Conservation (phyloP, 129 eudicot species). For the Centaurea solstitialis region DNA sequence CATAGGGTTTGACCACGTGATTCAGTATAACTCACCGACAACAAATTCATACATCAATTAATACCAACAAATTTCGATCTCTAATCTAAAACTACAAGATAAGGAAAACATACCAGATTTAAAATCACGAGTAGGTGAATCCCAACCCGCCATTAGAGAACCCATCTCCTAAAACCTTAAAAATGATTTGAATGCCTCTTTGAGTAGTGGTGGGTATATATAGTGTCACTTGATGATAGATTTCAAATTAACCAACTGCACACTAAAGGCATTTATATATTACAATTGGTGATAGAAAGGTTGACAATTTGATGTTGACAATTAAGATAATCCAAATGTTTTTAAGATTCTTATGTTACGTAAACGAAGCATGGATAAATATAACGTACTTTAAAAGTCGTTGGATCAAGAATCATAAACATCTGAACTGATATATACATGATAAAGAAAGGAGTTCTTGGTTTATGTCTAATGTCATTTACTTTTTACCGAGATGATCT, state of each 20-base stretch:
- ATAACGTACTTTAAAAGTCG: background rate
- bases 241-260: background rate
- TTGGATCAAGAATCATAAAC: background rate
- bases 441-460: background rate
- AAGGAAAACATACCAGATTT: conserved; percentile 24
- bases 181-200: background rate
- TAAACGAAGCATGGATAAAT: background rate
- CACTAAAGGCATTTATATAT: background rate
- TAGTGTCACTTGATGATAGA: conserved; percentile 18
- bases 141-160: conserved; percentile 62
- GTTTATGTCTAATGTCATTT: background rate
- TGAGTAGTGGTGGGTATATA: conserved; percentile 11
- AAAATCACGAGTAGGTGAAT: conserved; percentile 28
- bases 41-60: background rate
- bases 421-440: conserved; percentile 5
- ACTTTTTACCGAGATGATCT: background rate
- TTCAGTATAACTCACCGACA: background rate
- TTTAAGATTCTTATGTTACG: conserved; percentile 21
- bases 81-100: background rate
- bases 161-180: conserved; percentile 36
- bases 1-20: background rate
- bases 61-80: background rate
- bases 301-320: conserved; percentile 34
- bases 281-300: background rate
- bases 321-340: conserved; percentile 3